phyloP scores from a whole-genome alignment of 2,329 filamentous ascomycete genomes.

The Helicocarpus griseus region DNA sequence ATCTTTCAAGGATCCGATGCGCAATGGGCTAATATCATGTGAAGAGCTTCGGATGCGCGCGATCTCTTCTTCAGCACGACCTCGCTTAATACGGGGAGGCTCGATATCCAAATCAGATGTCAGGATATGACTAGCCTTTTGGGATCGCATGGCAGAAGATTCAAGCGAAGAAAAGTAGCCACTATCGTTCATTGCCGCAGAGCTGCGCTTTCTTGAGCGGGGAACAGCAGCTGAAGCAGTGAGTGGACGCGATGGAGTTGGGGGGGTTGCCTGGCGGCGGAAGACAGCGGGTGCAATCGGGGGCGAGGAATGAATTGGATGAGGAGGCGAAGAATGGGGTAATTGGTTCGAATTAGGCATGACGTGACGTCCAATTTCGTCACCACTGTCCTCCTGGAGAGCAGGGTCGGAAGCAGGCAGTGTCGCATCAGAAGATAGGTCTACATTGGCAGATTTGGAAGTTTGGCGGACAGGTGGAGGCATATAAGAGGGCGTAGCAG shows the following conservation, averaged over 20 bases:
- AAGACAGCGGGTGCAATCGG: conserved; percentile 55
- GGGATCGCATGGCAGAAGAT: conserved; percentile 72
- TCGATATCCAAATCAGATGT: conserved; percentile 67
- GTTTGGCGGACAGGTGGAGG: conserved; percentile 7
- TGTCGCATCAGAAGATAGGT: conserved; percentile 68
- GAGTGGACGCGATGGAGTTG: conserved; percentile 58
- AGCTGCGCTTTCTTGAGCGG: conserved; percentile 65
- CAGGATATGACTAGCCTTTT: conserved; percentile 53
- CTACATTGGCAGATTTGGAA: conserved; percentile 25
- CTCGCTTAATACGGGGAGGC: conserved; percentile 72
- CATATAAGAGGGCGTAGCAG: conserved; percentile 10
- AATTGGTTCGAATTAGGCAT: conserved; percentile 18
- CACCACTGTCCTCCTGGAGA: conserved; percentile 43
- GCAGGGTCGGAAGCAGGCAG: conserved; percentile 61
- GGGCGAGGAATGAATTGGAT: conserved; percentile 76
- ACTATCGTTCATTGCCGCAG: conserved; percentile 77
- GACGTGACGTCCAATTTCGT: conserved; percentile 31
- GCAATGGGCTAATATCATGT: conserved; percentile 70
- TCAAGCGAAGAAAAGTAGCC: conserved; percentile 95
- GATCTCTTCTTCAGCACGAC: conserved; percentile 92
- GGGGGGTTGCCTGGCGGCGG: conserved; percentile 56
- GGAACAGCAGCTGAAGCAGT: conserved; percentile 53
- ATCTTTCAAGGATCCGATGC: conserved; percentile 33
- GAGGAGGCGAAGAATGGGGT: conserved; percentile 40
- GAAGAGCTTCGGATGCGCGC: conserved; percentile 84